Evolutionary conservation across 805 yeast genomes (phyloP).

Genomic region (Pichia cabralensis): DNA sequence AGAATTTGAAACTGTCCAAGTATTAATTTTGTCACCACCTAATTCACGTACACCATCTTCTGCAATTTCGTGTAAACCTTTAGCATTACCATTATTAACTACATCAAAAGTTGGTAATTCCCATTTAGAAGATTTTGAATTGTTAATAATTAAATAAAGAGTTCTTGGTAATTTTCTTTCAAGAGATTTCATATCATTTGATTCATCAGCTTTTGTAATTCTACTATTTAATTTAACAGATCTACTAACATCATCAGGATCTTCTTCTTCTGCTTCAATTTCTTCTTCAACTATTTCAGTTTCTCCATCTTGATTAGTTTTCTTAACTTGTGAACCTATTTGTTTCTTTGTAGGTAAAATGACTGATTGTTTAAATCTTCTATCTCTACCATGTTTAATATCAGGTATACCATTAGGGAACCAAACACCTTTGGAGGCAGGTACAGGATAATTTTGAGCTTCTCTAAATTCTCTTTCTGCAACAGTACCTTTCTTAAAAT

Average conservation of each 20-base stretch:
- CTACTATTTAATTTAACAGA: slow-evolving; percentile 65
- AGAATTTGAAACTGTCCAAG: slow-evolving; percentile 84
- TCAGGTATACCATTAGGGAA: slow-evolving; percentile 82
- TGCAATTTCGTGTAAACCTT: slow-evolving; percentile 62
- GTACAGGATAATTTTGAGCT: slow-evolving; percentile 67
- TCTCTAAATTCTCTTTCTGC: slow-evolving; percentile 72
- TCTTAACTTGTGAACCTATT: too few species aligned
- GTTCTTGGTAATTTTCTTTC: slow-evolving; percentile 77
- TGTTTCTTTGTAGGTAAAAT: slow-evolving; percentile 54
- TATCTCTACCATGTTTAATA: slow-evolving; percentile 78
- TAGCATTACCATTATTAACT: slow-evolving; percentile 28
- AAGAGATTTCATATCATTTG: slow-evolving; percentile 52
- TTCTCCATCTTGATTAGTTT: slow-evolving; percentile 27
- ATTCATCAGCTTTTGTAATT: slow-evolving; percentile 64
- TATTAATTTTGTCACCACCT: slow-evolving; percentile 71
- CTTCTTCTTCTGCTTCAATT: slow-evolving; percentile 19
- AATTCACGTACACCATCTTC: slow-evolving; percentile 58
- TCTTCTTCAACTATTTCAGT: slow-evolving; percentile 7
- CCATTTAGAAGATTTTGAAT: slow-evolving; percentile 40
- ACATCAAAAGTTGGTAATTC: slow-evolving; percentile 59
- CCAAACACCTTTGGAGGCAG: slow-evolving; percentile 64
- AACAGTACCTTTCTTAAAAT: slow-evolving; percentile 82
- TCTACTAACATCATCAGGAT: slow-evolving; percentile 48
- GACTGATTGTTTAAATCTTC: slow-evolving; percentile 70
- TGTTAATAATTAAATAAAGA: slow-evolving; percentile 60